Evolutionary conservation across 257 asterid genomes (phyloP).

Genomic region (Primulina huaijiensis): DNA sequence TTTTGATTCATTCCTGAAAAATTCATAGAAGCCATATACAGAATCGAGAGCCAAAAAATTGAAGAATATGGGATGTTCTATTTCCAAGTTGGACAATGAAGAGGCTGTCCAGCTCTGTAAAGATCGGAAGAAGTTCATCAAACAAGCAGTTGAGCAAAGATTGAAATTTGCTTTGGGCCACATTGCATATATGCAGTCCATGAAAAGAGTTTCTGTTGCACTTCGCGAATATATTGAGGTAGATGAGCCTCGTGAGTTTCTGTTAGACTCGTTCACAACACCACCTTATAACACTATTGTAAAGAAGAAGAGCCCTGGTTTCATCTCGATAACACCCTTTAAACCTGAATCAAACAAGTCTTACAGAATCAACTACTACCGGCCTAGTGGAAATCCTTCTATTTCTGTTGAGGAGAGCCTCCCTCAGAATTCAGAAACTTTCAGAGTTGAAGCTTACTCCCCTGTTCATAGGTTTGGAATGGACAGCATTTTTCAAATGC

Average conservation of each 20-base stretch:
- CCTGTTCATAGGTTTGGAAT: slow-evolving; percentile 67
- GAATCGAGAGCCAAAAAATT: slow-evolving; percentile 3
- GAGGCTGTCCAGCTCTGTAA: slow-evolving; percentile 86
- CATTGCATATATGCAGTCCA: slow-evolving; percentile 73
- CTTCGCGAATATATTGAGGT: slow-evolving; percentile 79
- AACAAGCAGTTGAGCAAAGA: slow-evolving; percentile 86
- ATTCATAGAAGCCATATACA: slow-evolving; percentile 29
- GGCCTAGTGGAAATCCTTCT: slow-evolving; percentile 65
- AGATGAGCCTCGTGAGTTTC: slow-evolving; percentile 71
- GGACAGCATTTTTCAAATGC: slow-evolving; percentile 70
- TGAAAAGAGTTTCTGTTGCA: slow-evolving; percentile 85
- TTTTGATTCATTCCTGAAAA: slow-evolving; percentile 51
- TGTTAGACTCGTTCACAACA: background rate
- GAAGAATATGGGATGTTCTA: slow-evolving; percentile 81
- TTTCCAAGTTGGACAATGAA: slow-evolving; percentile 93
- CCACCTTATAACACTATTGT: background rate
- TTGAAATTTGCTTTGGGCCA: slow-evolving; percentile 71
- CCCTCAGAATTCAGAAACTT: slow-evolving; percentile 73
- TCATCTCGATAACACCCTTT: slow-evolving; percentile 53
- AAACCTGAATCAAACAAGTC: slow-evolving; percentile 47
- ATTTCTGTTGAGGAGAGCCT: slow-evolving; percentile 80
- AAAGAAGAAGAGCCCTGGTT: slow-evolving; percentile 39
- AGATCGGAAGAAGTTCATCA: slow-evolving; percentile 81
- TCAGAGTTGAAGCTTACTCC: slow-evolving; percentile 59
- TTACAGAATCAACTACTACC: slow-evolving; percentile 56